These are phyloP conservation scores for Lasiodiplodia citricola DNA, from an alignment of 2,329 filamentous ascomycete genomes.

Conservation along the genomic window DNA sequence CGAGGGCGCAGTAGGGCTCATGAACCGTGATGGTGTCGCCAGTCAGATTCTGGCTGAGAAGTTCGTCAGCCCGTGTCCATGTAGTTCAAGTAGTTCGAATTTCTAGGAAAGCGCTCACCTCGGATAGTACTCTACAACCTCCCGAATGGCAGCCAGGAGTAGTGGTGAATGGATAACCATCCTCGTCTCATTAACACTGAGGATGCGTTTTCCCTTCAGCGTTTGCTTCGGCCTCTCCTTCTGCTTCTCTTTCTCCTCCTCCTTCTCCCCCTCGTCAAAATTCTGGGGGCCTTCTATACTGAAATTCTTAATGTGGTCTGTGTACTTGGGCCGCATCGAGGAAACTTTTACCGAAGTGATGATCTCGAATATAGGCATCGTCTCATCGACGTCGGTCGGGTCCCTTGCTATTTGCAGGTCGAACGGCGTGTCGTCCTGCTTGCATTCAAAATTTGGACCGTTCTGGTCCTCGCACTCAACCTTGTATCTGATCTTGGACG, in stretches of 20 bases:
- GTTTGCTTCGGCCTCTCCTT: background rate
- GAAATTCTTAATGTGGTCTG: background rate
- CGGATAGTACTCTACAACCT: conserved; percentile 19
- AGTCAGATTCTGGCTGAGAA: conserved; percentile 16
- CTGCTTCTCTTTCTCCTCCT: background rate
- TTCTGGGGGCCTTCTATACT: background rate
- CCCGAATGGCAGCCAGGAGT: conserved; percentile 15
- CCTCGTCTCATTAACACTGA: background rate
- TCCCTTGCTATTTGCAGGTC: background rate
- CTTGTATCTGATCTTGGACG: conserved; percentile 9
- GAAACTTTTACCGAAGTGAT: conserved; percentile 4
- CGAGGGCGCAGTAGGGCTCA: conserved; percentile 14
- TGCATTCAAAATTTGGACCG: conserved; percentile 8
- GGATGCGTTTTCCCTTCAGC: conserved; percentile 10
- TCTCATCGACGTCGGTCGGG: background rate
- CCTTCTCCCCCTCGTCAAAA: background rate
- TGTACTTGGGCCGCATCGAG: conserved; percentile 10
- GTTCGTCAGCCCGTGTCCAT: background rate
- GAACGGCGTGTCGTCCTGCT: conserved; percentile 12
- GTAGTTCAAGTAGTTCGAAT: background rate
- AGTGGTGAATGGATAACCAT: conserved; percentile 16
- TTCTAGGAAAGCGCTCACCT: background rate
- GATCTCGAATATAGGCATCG: conserved; percentile 12
- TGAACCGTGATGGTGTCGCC: conserved; percentile 17
- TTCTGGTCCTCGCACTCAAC: conserved; percentile 20